Conservation (phyloP, 2,329 filamentous ascomycete genomes). For the Pezicula carpinea region DNA sequence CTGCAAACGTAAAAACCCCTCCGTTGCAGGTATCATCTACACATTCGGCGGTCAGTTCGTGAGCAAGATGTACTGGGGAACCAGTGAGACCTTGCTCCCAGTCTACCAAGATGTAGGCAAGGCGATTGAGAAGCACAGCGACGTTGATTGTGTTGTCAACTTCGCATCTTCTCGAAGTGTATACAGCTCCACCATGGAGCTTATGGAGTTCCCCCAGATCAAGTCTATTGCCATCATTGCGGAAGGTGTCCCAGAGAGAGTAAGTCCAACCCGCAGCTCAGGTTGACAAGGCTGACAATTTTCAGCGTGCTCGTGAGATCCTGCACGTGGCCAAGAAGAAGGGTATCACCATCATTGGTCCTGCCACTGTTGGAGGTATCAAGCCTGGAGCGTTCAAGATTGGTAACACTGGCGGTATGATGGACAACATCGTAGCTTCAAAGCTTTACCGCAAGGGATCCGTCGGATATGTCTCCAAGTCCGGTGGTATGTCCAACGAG, state of each 20-base stretch:
- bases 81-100: conserved; percentile 95
- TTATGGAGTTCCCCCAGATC: conserved; percentile 96
- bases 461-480: conserved; percentile 99
- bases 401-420: conserved; percentile 99
- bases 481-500: conserved; percentile 99
- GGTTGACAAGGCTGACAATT: conserved; percentile 22
- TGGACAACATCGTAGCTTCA: conserved; percentile 99
- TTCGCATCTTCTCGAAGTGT: conserved; percentile 98
- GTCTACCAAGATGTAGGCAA: conserved; percentile 95
- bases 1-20: conserved; percentile 96
- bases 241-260: conserved; percentile 96
- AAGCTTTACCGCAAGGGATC: conserved; percentile 99
- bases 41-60: conserved; percentile 99
- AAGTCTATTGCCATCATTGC: conserved; percentile 99
- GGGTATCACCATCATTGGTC: conserved; percentile 97
- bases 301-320: conserved; percentile 91
- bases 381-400: conserved; percentile 99
- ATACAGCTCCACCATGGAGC: conserved; percentile 96
- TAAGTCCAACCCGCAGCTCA: conserved; percentile 42
- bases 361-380: conserved; percentile 97
- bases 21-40: conserved; percentile 99
- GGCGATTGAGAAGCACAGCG: conserved; percentile 92
- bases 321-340: conserved; percentile 96
- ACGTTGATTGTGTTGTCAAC: conserved; percentile 98
- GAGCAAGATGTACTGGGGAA: conserved; percentile 99